Percentiles rank a stretch among this genome's conserved stretches.
Evolutionary conservation across 768 basidiomycete genomes (phyloP).

Genomic region (Steccherinum ochraceum): DNA sequence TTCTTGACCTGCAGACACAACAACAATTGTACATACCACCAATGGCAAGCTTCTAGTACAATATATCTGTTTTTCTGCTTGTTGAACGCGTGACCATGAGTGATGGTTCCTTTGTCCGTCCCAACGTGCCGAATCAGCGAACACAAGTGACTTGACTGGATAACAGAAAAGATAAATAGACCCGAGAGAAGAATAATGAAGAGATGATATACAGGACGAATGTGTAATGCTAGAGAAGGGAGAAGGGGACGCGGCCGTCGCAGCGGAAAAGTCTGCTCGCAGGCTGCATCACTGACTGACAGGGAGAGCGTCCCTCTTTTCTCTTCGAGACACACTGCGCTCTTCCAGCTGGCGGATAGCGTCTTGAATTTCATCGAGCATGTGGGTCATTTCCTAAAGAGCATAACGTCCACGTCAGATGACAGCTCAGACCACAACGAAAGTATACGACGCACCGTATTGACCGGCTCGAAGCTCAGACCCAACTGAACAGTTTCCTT

Average conservation of each 20-base stretch:
- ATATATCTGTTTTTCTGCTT: too few species aligned
- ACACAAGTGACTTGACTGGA: too few species aligned
- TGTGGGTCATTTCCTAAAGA: conserved; percentile 16
- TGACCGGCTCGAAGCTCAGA: conserved; percentile 75
- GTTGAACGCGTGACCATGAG: too few species aligned
- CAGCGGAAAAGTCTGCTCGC: not conserved
- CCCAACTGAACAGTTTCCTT: conserved; percentile 78
- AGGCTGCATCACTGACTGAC: not conserved
- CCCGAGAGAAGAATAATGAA: not conserved
- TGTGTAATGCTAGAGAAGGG: not conserved
- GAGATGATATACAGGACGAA: not conserved
- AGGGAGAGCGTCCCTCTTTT: not conserved
- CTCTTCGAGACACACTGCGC: not conserved
- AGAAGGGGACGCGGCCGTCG: not conserved
- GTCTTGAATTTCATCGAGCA: conserved; percentile 14
- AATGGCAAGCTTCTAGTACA: too few species aligned
- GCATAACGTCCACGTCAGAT: not conserved
- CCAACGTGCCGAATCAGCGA: too few species aligned
- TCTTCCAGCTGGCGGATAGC: not conserved
- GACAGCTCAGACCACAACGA: not conserved
- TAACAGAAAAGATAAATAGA: not conserved
- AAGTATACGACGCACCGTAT: conserved; percentile 34
- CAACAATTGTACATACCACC: too few species aligned
- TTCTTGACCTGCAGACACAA: too few species aligned
- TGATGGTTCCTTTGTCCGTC: too few species aligned